Conservation (phyloP, 176 grass and related monocot species). For the Saccharum officinarum region DNA sequence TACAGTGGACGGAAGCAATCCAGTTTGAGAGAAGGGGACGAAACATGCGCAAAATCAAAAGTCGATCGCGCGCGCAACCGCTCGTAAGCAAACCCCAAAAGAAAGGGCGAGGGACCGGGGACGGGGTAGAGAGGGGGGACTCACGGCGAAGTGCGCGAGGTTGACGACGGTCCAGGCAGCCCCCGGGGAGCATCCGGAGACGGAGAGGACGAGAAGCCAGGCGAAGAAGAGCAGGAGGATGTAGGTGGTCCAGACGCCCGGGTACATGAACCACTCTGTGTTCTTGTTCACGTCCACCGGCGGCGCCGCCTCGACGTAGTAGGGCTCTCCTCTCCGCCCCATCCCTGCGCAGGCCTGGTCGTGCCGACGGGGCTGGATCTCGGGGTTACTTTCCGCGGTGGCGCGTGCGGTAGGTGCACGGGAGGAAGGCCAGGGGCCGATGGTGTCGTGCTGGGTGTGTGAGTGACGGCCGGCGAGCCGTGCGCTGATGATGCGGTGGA, state of each 20-base stretch:
- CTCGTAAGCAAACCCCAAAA: not conserved
- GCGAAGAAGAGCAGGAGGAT: constrained; percentile 66
- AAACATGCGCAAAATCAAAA: not conserved
- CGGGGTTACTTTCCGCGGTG: not conserved
- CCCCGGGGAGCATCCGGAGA: constrained; percentile 46
- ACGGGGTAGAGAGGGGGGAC: not conserved
- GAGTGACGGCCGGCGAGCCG: not conserved
- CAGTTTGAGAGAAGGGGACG: not conserved
- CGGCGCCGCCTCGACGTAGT: constrained; percentile 63
- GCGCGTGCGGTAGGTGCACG: not conserved
- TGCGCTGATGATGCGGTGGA: not conserved
- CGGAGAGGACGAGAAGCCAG: constrained; percentile 64
- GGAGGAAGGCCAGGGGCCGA: not conserved
- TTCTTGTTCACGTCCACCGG: constrained; percentile 80
- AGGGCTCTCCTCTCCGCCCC: constrained; percentile 30
- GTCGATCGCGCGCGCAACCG: not conserved
- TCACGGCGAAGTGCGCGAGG: constrained; percentile 58
- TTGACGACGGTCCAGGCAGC: constrained; percentile 61
- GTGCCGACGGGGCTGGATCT: constrained; percentile 1
- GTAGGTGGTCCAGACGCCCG: constrained; percentile 76
- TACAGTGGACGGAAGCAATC: not conserved
- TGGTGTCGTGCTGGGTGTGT: not conserved
- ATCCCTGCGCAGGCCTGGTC: not conserved
- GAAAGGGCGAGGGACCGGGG: not conserved
- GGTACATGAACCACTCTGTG: constrained; percentile 89